These are phyloP conservation scores for Hamamelis virginiana DNA, from an alignment of 164 flowering plant genomes.

Conservation along the genomic window DNA sequence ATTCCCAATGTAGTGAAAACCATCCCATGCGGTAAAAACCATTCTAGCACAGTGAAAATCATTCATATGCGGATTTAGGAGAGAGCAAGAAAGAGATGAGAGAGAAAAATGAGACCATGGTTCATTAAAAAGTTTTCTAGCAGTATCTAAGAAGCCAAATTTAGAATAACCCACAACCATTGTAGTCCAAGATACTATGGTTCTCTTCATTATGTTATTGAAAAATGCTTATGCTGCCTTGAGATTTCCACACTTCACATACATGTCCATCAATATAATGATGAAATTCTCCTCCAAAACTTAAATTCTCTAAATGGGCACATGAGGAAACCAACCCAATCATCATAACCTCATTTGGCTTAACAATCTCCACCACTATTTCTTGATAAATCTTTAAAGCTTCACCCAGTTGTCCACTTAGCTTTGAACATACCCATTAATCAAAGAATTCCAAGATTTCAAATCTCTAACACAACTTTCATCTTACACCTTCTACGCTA, in stretches of 20 bases:
- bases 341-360: slow-evolving; percentile 72
- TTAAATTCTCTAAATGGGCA: slow-evolving; percentile 49
- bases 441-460: slow-evolving; percentile 76
- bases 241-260: slow-evolving; percentile 59
- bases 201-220: slow-evolving; percentile 48
- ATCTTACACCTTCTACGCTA: slow-evolving; percentile 53
- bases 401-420: slow-evolving; percentile 31
- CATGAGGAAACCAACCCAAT: slow-evolving; percentile 53
- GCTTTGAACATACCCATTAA: slow-evolving; percentile 62
- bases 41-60: too few species aligned
- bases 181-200: slow-evolving; percentile 61
- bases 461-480: slow-evolving; percentile 54
- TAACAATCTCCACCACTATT: slow-evolving; percentile 39
- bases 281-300: slow-evolving; percentile 47
- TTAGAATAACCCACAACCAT: slow-evolving; percentile 58
- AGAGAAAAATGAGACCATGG: too few species aligned
- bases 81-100: too few species aligned
- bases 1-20: too few species aligned
- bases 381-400: slow-evolving; percentile 41
- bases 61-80: too few species aligned
- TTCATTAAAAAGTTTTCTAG: slow-evolving; percentile 46
- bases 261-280: slow-evolving; percentile 58
- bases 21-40: too few species aligned
- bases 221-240: slow-evolving; percentile 44
- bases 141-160: slow-evolving; percentile 39